Evolutionary conservation across 139 green algal genomes (phyloP), one percentile per base, ranked within the genome.

Genomic region (Chlamydomonas eustigma): DNA sequence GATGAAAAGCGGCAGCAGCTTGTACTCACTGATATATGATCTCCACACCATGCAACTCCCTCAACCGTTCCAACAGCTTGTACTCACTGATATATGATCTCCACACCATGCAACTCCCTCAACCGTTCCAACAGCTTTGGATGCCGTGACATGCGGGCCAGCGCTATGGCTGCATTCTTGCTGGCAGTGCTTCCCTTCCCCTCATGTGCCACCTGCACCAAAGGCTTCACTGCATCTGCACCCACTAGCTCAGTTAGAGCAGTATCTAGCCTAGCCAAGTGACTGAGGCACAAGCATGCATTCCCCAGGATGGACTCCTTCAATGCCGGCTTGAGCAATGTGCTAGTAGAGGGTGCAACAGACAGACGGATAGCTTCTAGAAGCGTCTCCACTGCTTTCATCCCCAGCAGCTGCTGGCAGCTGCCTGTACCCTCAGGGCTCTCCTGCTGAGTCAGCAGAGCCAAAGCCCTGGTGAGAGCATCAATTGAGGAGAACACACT

Each of bases 101-200:
- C 87, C 24, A 93, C 50, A 28, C 89, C 89, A 68, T 90, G 83
- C 74, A 90, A 74, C 39, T 92, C 85, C 30, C 76, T 80, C 39
- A 93, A 58, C 34, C 78, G 73, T 33, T 81, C 69, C 65, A 90
- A 67, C 72, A 87, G 82, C 6, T 24, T 30, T 5, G 52, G 33
- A 37, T 90, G 74, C 34, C 87, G 73, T 5, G 86, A 82, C 73
- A 92, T 63, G 1, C 81, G 68, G 31, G 89, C 89, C 37, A 90
- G 63, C 36, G 82, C 83, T 50, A 93, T 92, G 32, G 82, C 83
- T 3, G 89, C 89, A 77, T 93, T 93, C 63, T 83, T 87, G 44
- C 50, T 78, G 4, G 67, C 78, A 31, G 58, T 63, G 74, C 75
- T 83, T 50, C 80, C 85, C 35, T 75, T 74, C 2, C 78, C 71